Conservation (phyloP, 805 yeast genomes). For the Nakazawaea ishiwadae region DNA sequence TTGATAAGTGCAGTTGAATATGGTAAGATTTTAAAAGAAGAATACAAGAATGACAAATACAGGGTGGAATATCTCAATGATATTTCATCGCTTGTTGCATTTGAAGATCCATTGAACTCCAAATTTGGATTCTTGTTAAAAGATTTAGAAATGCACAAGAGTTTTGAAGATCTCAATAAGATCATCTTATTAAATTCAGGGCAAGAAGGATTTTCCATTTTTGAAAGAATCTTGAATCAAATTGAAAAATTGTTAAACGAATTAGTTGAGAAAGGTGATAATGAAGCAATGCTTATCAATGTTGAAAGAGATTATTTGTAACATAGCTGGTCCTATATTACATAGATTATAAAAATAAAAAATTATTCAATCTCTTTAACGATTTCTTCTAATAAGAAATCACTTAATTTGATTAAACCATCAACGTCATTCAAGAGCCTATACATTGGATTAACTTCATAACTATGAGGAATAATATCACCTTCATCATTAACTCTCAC, state of each 20-base stretch:
- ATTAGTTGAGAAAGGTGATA: conserved; percentile 25
- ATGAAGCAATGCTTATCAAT: conserved; percentile 34
- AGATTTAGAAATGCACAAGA: conserved; percentile 29
- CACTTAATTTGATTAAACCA: conserved; percentile 51
- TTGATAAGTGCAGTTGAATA: conserved; percentile 31
- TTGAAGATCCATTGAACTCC: conserved; percentile 38
- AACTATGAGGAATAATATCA: conserved; percentile 47
- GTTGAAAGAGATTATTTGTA: conserved; percentile 40
- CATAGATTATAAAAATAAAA: neutral
- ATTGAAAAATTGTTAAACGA: conserved; percentile 31
- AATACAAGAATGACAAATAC: conserved; percentile 26
- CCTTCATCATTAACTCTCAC: conserved; percentile 55
- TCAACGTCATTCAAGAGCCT: conserved; percentile 38
- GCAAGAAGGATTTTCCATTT: conserved; percentile 36
- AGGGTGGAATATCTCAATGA: conserved; percentile 36
- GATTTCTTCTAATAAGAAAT: conserved; percentile 39
- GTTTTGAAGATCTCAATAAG: conserved; percentile 38
- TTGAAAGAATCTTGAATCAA: conserved; percentile 39
- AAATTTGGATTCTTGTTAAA: conserved; percentile 32
- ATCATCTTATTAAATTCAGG: conserved; percentile 35
- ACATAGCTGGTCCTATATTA: no score
- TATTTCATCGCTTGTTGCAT: conserved; percentile 48
- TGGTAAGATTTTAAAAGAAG: conserved; percentile 32
- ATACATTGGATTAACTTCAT: conserved; percentile 57
- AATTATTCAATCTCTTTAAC: conserved; percentile 6